A percentile compares a stretch with the other conserved stretches of the same genome.
Conservation (phyloP, 106 monocot genomes). For the Acanthochlamys bracteata region DNA sequence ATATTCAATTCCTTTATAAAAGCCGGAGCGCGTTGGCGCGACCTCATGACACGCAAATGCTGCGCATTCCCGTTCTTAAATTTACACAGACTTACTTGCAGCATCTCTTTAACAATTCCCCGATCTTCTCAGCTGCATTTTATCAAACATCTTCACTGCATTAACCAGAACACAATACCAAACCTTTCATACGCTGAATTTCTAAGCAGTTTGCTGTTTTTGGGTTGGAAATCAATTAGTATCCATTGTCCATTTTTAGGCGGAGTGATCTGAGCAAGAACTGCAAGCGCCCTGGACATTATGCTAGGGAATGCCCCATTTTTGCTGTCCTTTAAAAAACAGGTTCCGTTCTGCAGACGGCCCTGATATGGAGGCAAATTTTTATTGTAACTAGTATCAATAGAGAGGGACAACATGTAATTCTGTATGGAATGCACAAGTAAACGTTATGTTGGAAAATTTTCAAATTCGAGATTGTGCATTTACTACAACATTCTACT, state of each 20-base stretch:
- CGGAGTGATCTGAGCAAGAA: constrained; percentile 81
- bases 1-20: constrained; percentile 38
- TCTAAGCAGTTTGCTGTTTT: neutral
- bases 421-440: no score
- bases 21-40: constrained; percentile 47
- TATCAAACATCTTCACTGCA: no score
- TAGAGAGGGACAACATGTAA: no score
- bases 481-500: no score
- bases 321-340: no score
- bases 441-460: no score
- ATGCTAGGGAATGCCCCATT: constrained; percentile 89
- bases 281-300: constrained; percentile 92
- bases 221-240: neutral
- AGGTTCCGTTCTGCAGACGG: no score
- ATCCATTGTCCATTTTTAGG: constrained; percentile 22
- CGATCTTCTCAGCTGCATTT: constrained; percentile 29
- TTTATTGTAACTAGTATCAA: no score
- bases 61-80: constrained; percentile 53
- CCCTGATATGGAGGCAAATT: no score
- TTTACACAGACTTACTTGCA: constrained; percentile 33
- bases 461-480: no score
- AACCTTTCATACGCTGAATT: no score
- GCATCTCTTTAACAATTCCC: constrained; percentile 49
- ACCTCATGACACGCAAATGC: constrained; percentile 51
- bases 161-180: neutral